Evolutionary conservation across 1,139 yeast genomes (phyloP), one percentile per base, ranked within the genome.

Genomic region (Suhomyces ambrosiae): DNA sequence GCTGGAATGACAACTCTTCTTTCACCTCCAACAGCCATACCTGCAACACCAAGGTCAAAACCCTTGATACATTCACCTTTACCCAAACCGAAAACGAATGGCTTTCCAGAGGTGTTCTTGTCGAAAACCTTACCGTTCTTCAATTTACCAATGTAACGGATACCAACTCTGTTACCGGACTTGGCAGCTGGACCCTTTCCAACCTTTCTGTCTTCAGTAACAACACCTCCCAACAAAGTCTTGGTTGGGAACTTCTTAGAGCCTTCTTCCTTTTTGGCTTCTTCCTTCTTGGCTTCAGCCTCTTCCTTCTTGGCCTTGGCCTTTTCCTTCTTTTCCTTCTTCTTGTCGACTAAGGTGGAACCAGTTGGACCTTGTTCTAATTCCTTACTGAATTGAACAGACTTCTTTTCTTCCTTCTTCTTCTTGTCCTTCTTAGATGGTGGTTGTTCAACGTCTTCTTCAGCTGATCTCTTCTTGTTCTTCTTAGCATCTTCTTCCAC

Each of bases 1-100:
- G 98, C 83, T 53, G 99, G 99, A 53, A 94, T 87, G 47, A 88
- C 77, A 49, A 94, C 89, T 74, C 98, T 84, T 78, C 99, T 89
- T 77, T 94, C 98, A 60, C 98, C 98, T 56, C 96, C 96, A 61
- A 88, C 95, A 45, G 95, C 82, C 97, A 94, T 90, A 63, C 98
- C 98, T 41, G 90, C 88, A 55, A 92, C 95, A 75, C 98, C 98
- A 56, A 90, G 77, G 63, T 92, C 99, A 85, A 96, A 92, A 48
- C 97, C 98, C 68, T 87, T 88, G 74, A 94, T 94, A 58, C 95
- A 96, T 71, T 94, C 97, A 60, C 98, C 98, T 65, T 86, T 87
- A 56, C 98, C 98, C 53, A 92, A 79, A 49, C 79, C 80, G 70
- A 92, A 94, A 48, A 72, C 68, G 65, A 94, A 92, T 58, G 99